A percentile compares a stretch with the other conserved stretches of the same genome.
phyloP scores from a whole-genome alignment of 371 early-diverging fungal genomes.

The Mortierella sp. region DNA sequence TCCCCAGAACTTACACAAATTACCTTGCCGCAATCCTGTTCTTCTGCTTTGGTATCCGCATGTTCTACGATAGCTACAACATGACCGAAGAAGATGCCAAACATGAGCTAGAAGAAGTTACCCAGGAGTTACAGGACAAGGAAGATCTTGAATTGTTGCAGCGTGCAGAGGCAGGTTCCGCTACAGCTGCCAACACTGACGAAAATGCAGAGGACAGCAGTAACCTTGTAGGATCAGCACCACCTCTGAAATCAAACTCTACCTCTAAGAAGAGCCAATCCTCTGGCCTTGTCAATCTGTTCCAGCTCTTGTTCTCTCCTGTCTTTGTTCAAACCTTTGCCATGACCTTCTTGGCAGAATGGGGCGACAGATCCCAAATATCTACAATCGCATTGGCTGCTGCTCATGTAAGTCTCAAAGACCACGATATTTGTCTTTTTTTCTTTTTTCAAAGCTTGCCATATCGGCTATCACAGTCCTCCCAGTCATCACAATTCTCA shows the following conservation, averaged over 20 bases:
- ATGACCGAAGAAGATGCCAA: slow-evolving; percentile 90
- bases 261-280: slow-evolving; percentile 22
- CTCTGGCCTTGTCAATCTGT: slow-evolving; percentile 67
- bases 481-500: too few relatives aligned
- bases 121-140: slow-evolving; percentile 85
- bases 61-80: slow-evolving; percentile 86
- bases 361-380: slow-evolving; percentile 97
- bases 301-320: slow-evolving; percentile 86
- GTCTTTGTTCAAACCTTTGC: slow-evolving; percentile 95
- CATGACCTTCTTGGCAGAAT: slow-evolving; percentile 96
- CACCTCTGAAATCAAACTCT: slow-evolving; percentile 11
- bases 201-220: slow-evolving; percentile 38
- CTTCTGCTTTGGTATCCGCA: slow-evolving; percentile 90
- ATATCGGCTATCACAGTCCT: too few relatives aligned
- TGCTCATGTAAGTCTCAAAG: slow-evolving; percentile 73
- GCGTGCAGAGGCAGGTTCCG: slow-evolving; percentile 63
- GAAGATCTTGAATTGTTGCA: slow-evolving; percentile 73
- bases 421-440: neutral
- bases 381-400: slow-evolving; percentile 96
- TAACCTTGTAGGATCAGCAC: slow-evolving; percentile 19
- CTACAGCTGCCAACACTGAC: slow-evolving; percentile 26
- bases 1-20: slow-evolving; percentile 90
- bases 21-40: slow-evolving; percentile 87
- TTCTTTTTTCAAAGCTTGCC: neutral
- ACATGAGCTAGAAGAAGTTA: slow-evolving; percentile 92